Evolutionary conservation across 352 stramenopile genomes (phyloP), one percentile per base, ranked within the genome.

Genomic region (Pythium brachiatum): DNA sequence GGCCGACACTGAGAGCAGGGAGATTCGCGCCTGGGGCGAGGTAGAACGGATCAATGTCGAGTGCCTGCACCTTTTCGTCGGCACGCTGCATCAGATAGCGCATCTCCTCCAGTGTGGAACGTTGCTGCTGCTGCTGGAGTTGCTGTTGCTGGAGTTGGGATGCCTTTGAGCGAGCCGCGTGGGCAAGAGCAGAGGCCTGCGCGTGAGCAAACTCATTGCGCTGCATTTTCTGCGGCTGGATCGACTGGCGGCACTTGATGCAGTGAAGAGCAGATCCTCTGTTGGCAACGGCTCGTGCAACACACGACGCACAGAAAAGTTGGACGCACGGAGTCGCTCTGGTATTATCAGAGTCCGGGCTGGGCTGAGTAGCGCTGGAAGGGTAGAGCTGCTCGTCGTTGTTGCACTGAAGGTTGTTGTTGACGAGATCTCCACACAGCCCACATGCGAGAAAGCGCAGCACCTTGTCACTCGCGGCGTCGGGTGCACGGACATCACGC

Each of bases 371-470:
- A 48, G n/a, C 18, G n/a, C n/a, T 48, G 6, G 41, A 48, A 3
- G n/a, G 5, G 41, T 16, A 27, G n/a, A 26, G 41, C n/a, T 48
- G 41, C 18, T 48, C 41, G 18, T 54, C 74, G 67, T 43, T 62
- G 26, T 29, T 52, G 32, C 85, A 94, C 67, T 94, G 81, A 8
- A 82, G 57, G 51, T 92, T 94, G 54, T 94, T 83, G 57, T 78
- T 79, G 25, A 87, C 78, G 7, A 90, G 74, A 48, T 92, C 85
- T 31, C 81, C 81, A 34, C 85, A 94, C 18, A 89, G 50, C n/a
- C 85, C 85, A 39, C 85, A 94, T 8, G 71, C 79, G 16, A 94
- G 58, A 15, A 76, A 81, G 11, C 68, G 60, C 13, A 92, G 55
- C 7, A 83, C 75, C 26, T 89, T 75, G 0, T 73, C 64, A 18